These are phyloP conservation scores for Lentinula sp. DNA, from an alignment of 768 basidiomycete species.

Conservation along the genomic window DNA sequence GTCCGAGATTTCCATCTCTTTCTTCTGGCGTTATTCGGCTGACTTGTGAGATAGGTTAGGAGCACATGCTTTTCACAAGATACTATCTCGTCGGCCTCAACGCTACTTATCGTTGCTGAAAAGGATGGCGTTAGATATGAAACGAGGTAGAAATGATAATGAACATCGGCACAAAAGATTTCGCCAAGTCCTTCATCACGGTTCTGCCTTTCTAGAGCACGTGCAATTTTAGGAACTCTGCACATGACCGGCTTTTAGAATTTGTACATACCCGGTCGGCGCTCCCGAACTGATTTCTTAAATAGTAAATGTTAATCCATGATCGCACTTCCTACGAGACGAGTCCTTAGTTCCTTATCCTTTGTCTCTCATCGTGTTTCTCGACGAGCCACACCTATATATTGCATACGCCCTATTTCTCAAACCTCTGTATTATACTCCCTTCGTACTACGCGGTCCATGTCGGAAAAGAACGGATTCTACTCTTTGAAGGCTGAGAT, in stretches of 20 bases:
- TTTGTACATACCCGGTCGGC: not conserved
- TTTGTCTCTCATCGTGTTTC: not conserved
- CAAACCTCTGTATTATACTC: constrained; percentile 5
- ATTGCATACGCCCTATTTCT: not conserved
- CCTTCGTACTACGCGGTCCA: constrained; percentile 4
- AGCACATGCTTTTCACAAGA: constrained; percentile 66
- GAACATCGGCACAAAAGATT: constrained; percentile 44
- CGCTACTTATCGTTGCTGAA: constrained; percentile 42
- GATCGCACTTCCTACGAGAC: not conserved
- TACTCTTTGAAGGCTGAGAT: constrained; percentile 64
- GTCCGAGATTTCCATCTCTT: constrained; percentile 31
- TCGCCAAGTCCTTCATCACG: constrained; percentile 15
- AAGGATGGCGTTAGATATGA: constrained; percentile 44
- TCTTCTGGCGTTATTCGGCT: not conserved
- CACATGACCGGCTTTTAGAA: not conserved
- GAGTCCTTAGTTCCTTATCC: not conserved
- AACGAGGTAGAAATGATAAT: constrained; percentile 29
- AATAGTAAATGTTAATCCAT: not conserved
- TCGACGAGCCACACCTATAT: not conserved
- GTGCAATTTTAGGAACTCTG: not conserved
- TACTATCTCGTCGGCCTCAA: constrained; percentile 50
- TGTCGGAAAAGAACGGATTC: constrained; percentile 40
- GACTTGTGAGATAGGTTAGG: constrained; percentile 57
- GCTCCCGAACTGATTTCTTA: not conserved
- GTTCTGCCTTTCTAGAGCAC: not conserved